Evolutionary conservation across 257 asterid species (phyloP).

Genomic region (Ballota nigra): DNA sequence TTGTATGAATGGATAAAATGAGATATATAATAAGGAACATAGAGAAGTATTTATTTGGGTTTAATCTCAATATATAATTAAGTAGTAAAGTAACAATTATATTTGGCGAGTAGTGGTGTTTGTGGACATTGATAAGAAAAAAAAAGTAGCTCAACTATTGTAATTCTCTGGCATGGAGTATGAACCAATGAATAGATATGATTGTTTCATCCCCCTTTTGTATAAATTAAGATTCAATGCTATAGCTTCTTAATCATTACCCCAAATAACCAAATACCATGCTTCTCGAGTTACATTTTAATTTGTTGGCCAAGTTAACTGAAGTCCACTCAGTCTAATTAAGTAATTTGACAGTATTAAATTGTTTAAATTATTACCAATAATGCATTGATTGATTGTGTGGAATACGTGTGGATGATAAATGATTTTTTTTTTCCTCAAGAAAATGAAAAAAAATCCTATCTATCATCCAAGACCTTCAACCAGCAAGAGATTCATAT

Average conservation of each 20-base stretch:
- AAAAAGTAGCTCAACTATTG: not conserved
- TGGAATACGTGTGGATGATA: not conserved
- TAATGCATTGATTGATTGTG: not conserved
- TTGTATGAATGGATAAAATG: too few relatives aligned
- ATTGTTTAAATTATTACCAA: not conserved
- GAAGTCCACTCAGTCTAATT: constrained; percentile 4
- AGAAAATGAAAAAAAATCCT: not conserved
- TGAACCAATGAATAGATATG: constrained; percentile 30
- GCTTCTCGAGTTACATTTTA: not conserved
- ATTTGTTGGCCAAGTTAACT: not conserved
- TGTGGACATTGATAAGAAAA: not conserved
- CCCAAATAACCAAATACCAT: not conserved
- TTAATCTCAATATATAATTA: not conserved
- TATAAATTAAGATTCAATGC: constrained; percentile 28
- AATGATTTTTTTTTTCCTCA: not conserved
- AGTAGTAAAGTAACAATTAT: too few relatives aligned
- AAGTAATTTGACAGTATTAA: not conserved
- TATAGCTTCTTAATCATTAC: constrained; percentile 8
- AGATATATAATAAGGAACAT: too few relatives aligned
- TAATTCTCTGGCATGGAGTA: constrained; percentile 29
- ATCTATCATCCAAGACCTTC: too few relatives aligned
- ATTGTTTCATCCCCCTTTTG: constrained; percentile 34
- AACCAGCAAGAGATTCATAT: too few relatives aligned
- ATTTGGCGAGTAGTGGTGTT: not conserved
- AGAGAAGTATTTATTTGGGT: too few relatives aligned